These are phyloP conservation scores for Metschnikowia lochheadii DNA, from an alignment of 805 yeast species.

Conservation along the genomic window DNA sequence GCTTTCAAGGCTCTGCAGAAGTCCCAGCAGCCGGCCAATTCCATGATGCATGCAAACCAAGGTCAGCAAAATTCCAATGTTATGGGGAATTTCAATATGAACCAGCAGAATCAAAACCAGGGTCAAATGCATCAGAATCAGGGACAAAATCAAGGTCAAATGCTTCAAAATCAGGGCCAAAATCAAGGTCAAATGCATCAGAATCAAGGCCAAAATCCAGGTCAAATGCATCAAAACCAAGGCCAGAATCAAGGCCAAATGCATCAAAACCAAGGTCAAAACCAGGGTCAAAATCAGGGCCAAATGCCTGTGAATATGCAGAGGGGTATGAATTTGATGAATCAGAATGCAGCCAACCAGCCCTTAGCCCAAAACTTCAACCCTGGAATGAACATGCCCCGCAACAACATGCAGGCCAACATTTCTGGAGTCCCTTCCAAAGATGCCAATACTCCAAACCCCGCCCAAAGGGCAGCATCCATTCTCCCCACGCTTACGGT, in stretches of 20 bases:
- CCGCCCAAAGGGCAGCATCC: conserved; percentile 4
- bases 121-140: conserved; percentile 1
- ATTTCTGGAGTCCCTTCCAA: neutral
- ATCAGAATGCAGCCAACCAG: neutral
- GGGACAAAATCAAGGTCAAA: conserved; percentile 3
- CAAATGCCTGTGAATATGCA: conserved; percentile 3
- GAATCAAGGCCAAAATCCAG: neutral
- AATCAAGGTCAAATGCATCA: neutral
- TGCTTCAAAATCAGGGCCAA: neutral
- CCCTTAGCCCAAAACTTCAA: conserved; percentile 1
- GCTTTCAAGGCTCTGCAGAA: conserved; percentile 26
- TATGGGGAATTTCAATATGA: conserved; percentile 11
- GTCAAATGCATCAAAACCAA: neutral
- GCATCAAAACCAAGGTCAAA: too few relatives aligned
- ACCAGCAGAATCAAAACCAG: neutral
- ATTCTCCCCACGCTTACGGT: conserved; percentile 43
- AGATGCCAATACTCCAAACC: neutral
- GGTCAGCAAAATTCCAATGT: conserved; percentile 11
- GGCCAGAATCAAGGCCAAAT: neutral
- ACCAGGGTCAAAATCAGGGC: neutral
- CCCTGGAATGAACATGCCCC: neutral
- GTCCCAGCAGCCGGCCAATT: conserved; percentile 14
- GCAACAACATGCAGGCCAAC: neutral
- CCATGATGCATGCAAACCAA: conserved; percentile 10
- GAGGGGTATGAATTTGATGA: conserved; percentile 5